phyloP scores from a whole-genome alignment of 2,329 filamentous ascomycete genomes.

The Leptographium procerum region DNA sequence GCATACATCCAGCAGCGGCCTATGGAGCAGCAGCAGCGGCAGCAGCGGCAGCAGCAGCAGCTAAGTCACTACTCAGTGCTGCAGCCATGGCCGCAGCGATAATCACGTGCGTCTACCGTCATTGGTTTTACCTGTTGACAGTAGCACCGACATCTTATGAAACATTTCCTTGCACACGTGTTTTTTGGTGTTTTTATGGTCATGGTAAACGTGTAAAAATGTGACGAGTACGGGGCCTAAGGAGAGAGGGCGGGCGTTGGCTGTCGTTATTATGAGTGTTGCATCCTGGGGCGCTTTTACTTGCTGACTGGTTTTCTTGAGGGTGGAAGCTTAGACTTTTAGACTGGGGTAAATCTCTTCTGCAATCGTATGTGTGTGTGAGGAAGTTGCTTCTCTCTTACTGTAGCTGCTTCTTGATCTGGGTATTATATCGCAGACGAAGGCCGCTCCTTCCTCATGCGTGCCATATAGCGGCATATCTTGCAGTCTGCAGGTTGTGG shows the following conservation, averaged over 20 bases:
- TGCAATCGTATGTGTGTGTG: background rate
- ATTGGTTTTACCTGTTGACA: background rate
- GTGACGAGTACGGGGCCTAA: background rate
- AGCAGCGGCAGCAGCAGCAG: background rate
- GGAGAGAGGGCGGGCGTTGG: background rate
- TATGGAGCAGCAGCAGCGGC: background rate
- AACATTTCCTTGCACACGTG: background rate
- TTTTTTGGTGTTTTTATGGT: too few relatives aligned
- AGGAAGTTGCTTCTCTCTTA: background rate
- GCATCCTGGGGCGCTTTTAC: background rate
- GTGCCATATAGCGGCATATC: too few relatives aligned
- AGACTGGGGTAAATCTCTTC: background rate
- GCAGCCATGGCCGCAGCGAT: background rate
- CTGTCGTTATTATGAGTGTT: background rate
- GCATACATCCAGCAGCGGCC: slow-evolving; percentile 5
- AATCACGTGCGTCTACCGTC: background rate
- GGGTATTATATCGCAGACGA: background rate
- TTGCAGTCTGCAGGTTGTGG: background rate
- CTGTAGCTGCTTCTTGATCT: too few relatives aligned
- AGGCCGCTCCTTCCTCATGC: background rate
- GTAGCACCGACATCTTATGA: background rate
- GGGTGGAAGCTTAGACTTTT: background rate
- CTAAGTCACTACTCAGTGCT: background rate
- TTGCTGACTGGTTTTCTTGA: background rate
- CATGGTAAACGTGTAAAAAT: background rate